Evolutionary conservation across 1,139 yeast species (phyloP).

Genomic region (Suhomyces terraborum): DNA sequence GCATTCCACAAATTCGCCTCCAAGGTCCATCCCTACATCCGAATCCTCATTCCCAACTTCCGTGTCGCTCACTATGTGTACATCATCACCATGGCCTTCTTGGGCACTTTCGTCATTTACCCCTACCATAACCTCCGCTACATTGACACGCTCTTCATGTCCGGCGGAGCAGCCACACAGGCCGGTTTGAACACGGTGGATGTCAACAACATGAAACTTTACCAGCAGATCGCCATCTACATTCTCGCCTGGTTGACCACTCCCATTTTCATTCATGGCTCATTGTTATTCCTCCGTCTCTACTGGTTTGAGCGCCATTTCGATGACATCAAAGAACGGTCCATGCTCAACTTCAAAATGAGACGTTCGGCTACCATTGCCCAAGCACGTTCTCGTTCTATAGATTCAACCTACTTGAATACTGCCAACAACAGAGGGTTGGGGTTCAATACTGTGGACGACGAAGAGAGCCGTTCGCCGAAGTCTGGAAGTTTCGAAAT

Average conservation of each 20-base stretch:
- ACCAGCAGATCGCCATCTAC: constrained; percentile 76
- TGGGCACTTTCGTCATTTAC: constrained; percentile 73
- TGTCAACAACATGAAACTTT: constrained; percentile 58
- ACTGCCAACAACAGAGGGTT: constrained; percentile 42
- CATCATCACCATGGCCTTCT: constrained; percentile 52
- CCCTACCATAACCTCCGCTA: constrained; percentile 69
- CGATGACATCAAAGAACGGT: constrained; percentile 73
- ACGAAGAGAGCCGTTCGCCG: background rate
- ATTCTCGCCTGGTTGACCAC: constrained; percentile 67
- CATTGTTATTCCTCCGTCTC: constrained; percentile 73
- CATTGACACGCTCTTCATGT: constrained; percentile 76
- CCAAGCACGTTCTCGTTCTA: constrained; percentile 51
- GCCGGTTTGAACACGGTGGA: constrained; percentile 88
- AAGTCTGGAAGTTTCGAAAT: constrained; percentile 5
- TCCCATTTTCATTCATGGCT: constrained; percentile 87
- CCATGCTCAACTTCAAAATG: constrained; percentile 76
- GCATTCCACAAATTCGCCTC: constrained; percentile 27
- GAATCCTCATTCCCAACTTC: constrained; percentile 66
- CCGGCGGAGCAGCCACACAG: constrained; percentile 80
- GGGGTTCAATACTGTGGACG: constrained; percentile 22
- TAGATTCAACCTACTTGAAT: constrained; percentile 36
- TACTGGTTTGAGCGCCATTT: constrained; percentile 90
- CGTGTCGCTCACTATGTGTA: constrained; percentile 77
- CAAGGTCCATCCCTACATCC: constrained; percentile 46
- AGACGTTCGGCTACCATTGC: constrained; percentile 77